Conservation (phyloP, 306 rosid species). For the Glycine tomentella region DNA sequence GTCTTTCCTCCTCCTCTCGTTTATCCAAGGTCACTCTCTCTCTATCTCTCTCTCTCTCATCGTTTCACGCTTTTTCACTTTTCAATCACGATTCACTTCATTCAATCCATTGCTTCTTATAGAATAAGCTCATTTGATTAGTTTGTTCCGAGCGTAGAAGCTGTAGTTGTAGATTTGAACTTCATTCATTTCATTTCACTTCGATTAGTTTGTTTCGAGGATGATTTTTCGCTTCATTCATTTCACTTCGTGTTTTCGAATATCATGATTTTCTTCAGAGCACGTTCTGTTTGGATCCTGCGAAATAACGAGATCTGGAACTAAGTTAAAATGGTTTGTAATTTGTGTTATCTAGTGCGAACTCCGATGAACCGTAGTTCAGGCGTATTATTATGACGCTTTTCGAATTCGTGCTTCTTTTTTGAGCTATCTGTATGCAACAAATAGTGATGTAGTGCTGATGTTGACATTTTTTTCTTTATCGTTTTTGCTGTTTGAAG, state of each 20-base stretch:
- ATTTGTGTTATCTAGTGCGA: background rate
- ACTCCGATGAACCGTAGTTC: background rate
- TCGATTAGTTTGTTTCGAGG: too few relatives aligned
- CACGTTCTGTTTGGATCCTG: slow-evolving; percentile 37
- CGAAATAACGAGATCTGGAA: slow-evolving; percentile 41
- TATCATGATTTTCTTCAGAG: background rate
- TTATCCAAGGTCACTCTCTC: slow-evolving; percentile 27
- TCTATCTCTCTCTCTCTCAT: background rate
- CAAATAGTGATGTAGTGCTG: background rate
- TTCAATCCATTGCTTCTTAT: background rate
- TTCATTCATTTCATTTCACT: too few relatives aligned
- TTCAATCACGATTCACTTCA: background rate
- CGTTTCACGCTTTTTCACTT: background rate
- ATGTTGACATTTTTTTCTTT: slow-evolving; percentile 15
- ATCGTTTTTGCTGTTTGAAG: slow-evolving; percentile 44
- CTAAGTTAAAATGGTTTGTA: background rate
- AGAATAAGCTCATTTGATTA: too few relatives aligned
- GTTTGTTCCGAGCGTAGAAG: too few relatives aligned
- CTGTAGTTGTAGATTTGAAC: too few relatives aligned
- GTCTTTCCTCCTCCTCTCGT: slow-evolving; percentile 76
- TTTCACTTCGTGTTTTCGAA: too few relatives aligned
- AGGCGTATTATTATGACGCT: background rate
- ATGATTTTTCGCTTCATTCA: too few relatives aligned
- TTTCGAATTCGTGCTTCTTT: slow-evolving; percentile 11
- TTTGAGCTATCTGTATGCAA: background rate